Evolutionary conservation across 352 stramenopile genomes (phyloP).

Genomic region (Phytophthora sojae): DNA sequence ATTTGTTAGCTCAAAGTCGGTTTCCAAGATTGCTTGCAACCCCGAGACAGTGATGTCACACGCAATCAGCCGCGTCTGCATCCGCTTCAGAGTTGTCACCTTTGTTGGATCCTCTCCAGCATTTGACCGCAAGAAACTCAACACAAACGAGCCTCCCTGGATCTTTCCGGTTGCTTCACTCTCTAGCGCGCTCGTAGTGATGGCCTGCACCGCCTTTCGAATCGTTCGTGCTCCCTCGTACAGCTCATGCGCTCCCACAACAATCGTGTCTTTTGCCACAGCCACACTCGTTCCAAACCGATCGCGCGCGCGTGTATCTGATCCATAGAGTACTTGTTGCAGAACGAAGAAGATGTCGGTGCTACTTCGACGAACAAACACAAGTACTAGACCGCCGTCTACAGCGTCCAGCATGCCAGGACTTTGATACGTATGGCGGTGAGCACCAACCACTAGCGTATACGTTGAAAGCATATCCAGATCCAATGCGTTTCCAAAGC

Average conservation of each 20-base stretch:
- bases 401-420: constrained; percentile 28
- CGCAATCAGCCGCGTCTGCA: constrained; percentile 60
- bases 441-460: constrained; percentile 74
- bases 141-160: constrained; percentile 52
- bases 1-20: constrained; percentile 74
- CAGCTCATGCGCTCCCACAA: constrained; percentile 74
- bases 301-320: constrained; percentile 67
- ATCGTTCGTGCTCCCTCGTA: constrained; percentile 67
- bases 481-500: constrained; percentile 74
- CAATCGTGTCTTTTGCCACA: constrained; percentile 71
- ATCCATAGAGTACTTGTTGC: constrained; percentile 74
- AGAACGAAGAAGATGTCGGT: constrained; percentile 75
- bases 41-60: constrained; percentile 53
- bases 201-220: constrained; percentile 73
- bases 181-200: constrained; percentile 49
- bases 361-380: constrained; percentile 60
- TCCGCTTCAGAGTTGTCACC: constrained; percentile 24
- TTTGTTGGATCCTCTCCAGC: constrained; percentile 21
- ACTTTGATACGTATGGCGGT: constrained; percentile 47
- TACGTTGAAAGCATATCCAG: constrained; percentile 78
- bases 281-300: constrained; percentile 79
- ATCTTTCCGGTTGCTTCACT: constrained; percentile 24
- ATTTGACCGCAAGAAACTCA: constrained; percentile 52
- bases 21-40: constrained; percentile 66
- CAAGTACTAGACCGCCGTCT: constrained; percentile 59